Conservation (phyloP, 1,284 basidiomycete genomes). For the Pseudozyma flocculosa region DNA sequence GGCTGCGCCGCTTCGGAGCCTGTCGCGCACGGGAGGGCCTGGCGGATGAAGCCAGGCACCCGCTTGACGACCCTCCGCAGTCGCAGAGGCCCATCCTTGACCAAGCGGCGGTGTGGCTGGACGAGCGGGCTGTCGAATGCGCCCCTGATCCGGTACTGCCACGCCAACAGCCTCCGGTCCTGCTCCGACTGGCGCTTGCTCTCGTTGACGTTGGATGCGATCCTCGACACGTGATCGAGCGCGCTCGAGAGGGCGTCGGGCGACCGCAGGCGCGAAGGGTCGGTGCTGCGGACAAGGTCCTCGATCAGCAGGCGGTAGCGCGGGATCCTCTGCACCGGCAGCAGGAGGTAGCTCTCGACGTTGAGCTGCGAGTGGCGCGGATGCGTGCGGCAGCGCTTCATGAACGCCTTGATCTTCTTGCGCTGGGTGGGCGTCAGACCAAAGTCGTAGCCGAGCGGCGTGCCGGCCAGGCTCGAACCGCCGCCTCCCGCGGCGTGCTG, state of each 20-base stretch:
- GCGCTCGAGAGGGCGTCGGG: constrained; percentile 33
- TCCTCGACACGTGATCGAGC: constrained; percentile 46
- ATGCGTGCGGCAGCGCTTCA: constrained; percentile 56
- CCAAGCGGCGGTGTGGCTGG: constrained; percentile 84
- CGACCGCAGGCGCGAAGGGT: constrained; percentile 21
- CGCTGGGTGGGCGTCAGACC: constrained; percentile 29
- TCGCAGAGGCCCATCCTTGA: constrained; percentile 67
- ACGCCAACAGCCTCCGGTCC: constrained; percentile 45
- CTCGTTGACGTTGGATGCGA: constrained; percentile 55
- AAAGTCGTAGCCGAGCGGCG: constrained; percentile 7
- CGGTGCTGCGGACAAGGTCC: constrained; percentile 50
- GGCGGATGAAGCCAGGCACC: constrained; percentile 70
- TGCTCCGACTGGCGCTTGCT: constrained; percentile 59
- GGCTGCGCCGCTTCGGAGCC: constrained; percentile 1
- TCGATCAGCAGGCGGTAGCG: constrained; percentile 78
- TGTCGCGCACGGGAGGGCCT: constrained; percentile 1
- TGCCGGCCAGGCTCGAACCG: constrained; percentile 5
- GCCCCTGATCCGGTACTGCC: constrained; percentile 88
- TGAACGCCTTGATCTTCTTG: constrained; percentile 47
- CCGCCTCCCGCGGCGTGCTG: constrained; percentile 4
- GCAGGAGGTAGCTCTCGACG: constrained; percentile 86
- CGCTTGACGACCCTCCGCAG: constrained; percentile 88
- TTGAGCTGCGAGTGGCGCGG: constrained; percentile 94
- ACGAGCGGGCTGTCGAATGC: constrained; percentile 92
- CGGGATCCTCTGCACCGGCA: constrained; percentile 94